Evolutionary conservation across 139 green algal species (phyloP).

Genomic region (Zygnema circumcarinatum): DNA sequence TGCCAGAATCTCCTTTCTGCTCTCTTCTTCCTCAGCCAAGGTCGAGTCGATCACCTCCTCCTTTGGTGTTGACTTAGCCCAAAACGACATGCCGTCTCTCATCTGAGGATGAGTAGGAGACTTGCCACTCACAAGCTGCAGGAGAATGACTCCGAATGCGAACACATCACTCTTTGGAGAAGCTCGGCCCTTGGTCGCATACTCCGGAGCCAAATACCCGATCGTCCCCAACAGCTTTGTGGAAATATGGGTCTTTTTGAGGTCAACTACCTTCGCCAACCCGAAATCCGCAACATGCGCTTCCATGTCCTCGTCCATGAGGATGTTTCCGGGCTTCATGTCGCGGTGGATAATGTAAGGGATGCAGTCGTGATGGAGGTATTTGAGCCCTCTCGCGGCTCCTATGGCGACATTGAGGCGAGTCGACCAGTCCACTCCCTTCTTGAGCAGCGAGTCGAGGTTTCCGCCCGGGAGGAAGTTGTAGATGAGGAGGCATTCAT

Average conservation of each 20-base stretch:
- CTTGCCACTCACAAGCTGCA: neutral
- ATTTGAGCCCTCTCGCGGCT: slow-evolving; percentile 30
- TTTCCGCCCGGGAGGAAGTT: neutral
- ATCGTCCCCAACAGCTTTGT: slow-evolving; percentile 12
- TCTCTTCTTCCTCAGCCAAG: neutral
- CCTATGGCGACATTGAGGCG: slow-evolving; percentile 4
- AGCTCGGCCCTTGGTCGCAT: neutral
- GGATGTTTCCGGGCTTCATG: slow-evolving; percentile 34
- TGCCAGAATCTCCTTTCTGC: slow-evolving; percentile 1
- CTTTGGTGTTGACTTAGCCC: too few relatives aligned
- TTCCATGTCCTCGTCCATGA: slow-evolving; percentile 16
- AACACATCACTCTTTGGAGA: slow-evolving; percentile 19
- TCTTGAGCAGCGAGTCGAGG: neutral
- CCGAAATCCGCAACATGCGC: slow-evolving; percentile 35
- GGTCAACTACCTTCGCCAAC: slow-evolving; percentile 6
- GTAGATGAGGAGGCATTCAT: slow-evolving; percentile 1
- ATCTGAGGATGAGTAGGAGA: neutral
- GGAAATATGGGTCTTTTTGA: slow-evolving; percentile 16
- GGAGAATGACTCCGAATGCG: slow-evolving; percentile 8
- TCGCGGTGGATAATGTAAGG: slow-evolving; percentile 32
- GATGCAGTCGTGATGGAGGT: slow-evolving; percentile 33
- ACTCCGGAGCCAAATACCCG: slow-evolving; percentile 21
- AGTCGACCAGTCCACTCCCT: slow-evolving; percentile 1
- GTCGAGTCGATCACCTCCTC: too few relatives aligned
- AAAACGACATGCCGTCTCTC: too few relatives aligned